Evolutionary conservation across 1,284 basidiomycete genomes (phyloP).

Genomic region (Clitocybe nebularis): DNA sequence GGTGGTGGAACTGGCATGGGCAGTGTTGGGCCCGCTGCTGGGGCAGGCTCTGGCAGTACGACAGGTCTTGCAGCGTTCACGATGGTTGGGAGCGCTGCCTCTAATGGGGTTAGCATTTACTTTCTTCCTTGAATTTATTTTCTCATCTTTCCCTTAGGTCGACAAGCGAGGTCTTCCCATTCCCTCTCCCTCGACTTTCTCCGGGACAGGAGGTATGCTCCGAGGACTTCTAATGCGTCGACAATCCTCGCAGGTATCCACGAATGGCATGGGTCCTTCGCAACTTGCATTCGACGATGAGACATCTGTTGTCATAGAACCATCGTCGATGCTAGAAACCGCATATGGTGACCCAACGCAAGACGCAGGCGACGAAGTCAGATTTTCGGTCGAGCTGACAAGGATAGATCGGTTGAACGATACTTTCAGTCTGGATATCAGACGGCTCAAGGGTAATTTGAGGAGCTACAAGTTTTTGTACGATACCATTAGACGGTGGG

Average conservation of each 20-base stretch:
- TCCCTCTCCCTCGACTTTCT: constrained; percentile 65
- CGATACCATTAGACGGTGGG: constrained; percentile 83
- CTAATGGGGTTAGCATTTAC: constrained; percentile 65
- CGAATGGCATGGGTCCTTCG: constrained; percentile 30
- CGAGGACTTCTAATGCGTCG: constrained; percentile 83
- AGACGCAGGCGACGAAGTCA: constrained; percentile 89
- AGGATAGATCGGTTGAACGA: constrained; percentile 83
- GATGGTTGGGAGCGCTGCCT: constrained; percentile 73
- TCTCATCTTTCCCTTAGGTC: constrained; percentile 42
- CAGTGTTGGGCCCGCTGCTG: constrained; percentile 27
- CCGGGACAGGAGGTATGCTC: constrained; percentile 71
- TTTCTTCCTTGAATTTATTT: neutral
- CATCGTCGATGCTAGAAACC: constrained; percentile 40
- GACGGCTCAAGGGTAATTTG: constrained; percentile 87
- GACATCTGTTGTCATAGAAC: constrained; percentile 32
- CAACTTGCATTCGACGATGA: constrained; percentile 43
- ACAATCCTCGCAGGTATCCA: constrained; percentile 77
- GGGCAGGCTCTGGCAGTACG: constrained; percentile 16
- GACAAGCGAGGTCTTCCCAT: constrained; percentile 81
- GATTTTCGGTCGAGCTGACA: constrained; percentile 90
- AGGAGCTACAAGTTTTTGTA: constrained; percentile 94
- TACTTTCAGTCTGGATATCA: constrained; percentile 86
- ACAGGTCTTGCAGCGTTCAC: constrained; percentile 68
- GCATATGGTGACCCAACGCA: constrained; percentile 74
- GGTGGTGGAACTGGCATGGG: constrained; percentile 31